Base-by-base conservation (phyloP, 129 eudicot genomes). In the Tagetes patula region DNA sequence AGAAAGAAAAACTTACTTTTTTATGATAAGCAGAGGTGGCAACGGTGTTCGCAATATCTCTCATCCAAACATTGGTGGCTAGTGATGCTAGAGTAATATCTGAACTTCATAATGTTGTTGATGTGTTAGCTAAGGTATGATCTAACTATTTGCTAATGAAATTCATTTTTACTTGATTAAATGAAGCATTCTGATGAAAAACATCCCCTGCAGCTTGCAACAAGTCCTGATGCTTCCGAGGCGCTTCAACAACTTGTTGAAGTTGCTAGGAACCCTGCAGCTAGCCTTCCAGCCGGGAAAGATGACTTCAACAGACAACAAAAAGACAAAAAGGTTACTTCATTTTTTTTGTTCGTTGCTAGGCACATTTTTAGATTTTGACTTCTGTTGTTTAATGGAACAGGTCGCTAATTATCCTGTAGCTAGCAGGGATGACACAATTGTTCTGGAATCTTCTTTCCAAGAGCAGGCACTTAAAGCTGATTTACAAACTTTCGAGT, bases 151-250 rank as follows among this genome's bases (percentile, higher is more conserved):
- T 30, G 36, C 3, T 36, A 36, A 2, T 61, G 4, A 11, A 12
- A 60, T 79, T 3, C 48, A 52, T 45, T 52, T 58, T n/a, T 30
- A 73, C 53, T 58, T 40, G 3, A 3, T 56, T 53, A 8, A 40
- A 50, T 11, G 1, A 32, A 53, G 13, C 73, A 27, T 72, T 65
- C 63, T 72, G 68, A 79, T 45, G 46, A 43, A 11, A 54, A 54
- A 11, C 4, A 61, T 61, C 27, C 32, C 12, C 46, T 67, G 75
- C 87, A 94, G 99, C 85, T 90, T 80, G 96, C 97, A 20, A 82
- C 93, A 62, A 88, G 96, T 86, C 96, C 97, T 70, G 99, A 89
- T 37, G 88, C 99, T 69, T 89, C 99, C 9, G 99, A 94, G 80
- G 86, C 91, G 6, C 82, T 90, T 70, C 96, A 81, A 71, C 93